Conservation (phyloP, 1,139 yeast genomes). For the Candida labiduridarum region DNA sequence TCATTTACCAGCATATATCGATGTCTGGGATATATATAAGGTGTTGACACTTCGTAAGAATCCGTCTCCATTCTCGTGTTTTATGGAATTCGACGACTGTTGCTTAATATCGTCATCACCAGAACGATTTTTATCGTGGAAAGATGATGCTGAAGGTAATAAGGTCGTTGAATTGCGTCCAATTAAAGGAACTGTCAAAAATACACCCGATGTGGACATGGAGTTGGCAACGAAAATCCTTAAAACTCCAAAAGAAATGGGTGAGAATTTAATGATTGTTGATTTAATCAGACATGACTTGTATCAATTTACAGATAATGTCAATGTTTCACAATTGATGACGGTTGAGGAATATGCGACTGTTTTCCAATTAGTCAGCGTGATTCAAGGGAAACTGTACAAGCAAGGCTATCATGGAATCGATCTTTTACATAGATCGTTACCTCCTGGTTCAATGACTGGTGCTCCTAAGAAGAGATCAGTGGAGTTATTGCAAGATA, state of each 20-base stretch:
- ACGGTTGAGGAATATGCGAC: constrained; percentile 89
- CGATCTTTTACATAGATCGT: constrained; percentile 73
- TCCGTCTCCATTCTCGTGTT: constrained; percentile 94
- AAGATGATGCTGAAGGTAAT: constrained; percentile 30
- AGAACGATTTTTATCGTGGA: constrained; percentile 89
- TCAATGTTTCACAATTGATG: constrained; percentile 80
- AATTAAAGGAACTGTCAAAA: constrained; percentile 91
- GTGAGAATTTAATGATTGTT: constrained; percentile 96
- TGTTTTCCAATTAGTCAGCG: constrained; percentile 90
- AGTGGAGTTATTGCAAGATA: constrained; percentile 71
- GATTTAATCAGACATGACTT: constrained; percentile 94
- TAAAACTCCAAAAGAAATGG: constrained; percentile 88
- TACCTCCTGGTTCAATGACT: constrained; percentile 99
- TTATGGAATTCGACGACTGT: constrained; percentile 71
- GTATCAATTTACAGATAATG: constrained; percentile 66
- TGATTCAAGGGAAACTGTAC: constrained; percentile 66
- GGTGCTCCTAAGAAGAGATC: constrained; percentile 98
- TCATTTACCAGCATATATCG: constrained; percentile 42
- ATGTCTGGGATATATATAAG: constrained; percentile 82
- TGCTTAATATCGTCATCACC: constrained; percentile 87
- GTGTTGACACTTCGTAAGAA: constrained; percentile 63
- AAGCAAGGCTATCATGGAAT: constrained; percentile 59
- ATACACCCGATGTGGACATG: constrained; percentile 51
- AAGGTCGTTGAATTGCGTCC: constrained; percentile 80
- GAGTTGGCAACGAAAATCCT: constrained; percentile 66